These are phyloP conservation scores for Thalassia testudinum DNA, from an alignment of 116 monocot species.

Conservation along the genomic window DNA sequence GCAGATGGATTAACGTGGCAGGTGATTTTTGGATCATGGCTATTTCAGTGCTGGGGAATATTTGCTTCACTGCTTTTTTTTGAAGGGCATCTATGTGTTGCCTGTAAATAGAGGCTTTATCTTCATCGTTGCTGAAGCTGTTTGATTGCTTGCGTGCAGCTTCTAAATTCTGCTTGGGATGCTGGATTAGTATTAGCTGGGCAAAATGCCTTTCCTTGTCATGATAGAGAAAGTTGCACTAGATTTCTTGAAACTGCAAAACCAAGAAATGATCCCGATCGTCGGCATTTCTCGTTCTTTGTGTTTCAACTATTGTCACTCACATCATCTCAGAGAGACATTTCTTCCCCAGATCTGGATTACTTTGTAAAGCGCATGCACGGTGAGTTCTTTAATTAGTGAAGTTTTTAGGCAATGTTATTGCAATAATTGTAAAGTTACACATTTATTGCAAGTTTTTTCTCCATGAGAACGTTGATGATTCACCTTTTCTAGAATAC, in stretches of 20 bases:
- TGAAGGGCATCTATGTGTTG: too few species aligned
- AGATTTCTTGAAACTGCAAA: slow-evolving; percentile 47
- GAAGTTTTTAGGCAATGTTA: too few species aligned
- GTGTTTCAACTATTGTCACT: slow-evolving; percentile 30
- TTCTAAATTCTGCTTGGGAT: slow-evolving; percentile 73
- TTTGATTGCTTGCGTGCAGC: slow-evolving; percentile 11
- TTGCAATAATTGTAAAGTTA: too few species aligned
- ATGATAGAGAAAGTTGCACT: slow-evolving; percentile 34
- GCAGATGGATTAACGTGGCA: slow-evolving; percentile 70
- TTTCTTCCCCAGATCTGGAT: slow-evolving; percentile 33
- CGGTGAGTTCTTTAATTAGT: slow-evolving; percentile 38
- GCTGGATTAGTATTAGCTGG: slow-evolving; percentile 29
- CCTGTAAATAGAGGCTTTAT: too few species aligned
- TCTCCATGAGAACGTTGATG: too few species aligned
- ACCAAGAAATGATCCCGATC: slow-evolving; percentile 61
- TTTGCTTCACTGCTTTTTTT: too few species aligned
- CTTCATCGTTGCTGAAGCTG: too few species aligned
- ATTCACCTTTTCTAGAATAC: too few species aligned
- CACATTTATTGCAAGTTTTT: too few species aligned
- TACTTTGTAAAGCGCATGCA: slow-evolving; percentile 80
- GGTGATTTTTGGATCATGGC: slow-evolving; percentile 14
- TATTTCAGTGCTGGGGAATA: too few species aligned
- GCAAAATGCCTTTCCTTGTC: slow-evolving; percentile 28
- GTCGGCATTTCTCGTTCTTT: slow-evolving; percentile 45
- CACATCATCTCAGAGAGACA: slow-evolving; percentile 27